phyloP scores from a whole-genome alignment of 148 eudicot genomes.

The Arbutus unedo region DNA sequence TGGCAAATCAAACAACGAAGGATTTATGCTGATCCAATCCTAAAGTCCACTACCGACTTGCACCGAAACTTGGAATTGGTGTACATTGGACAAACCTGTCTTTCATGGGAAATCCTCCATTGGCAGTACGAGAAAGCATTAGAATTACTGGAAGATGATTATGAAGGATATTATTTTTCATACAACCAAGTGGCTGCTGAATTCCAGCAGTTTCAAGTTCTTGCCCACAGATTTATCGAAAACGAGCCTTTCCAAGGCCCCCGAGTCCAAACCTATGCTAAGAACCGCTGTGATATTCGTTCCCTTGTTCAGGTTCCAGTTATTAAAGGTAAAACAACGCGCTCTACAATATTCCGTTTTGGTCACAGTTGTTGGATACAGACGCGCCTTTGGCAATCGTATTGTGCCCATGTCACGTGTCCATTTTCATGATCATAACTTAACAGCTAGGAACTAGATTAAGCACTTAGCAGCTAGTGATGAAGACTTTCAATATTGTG shows the following conservation, averaged over 20 bases:
- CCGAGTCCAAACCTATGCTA: conserved; percentile 60
- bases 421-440: neutral
- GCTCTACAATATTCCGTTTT: too few species aligned
- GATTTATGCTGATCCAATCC: conserved; percentile 56
- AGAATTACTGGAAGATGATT: conserved; percentile 49
- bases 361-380: too few species aligned
- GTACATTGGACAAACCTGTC: conserved; percentile 76
- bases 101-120: conserved; percentile 84
- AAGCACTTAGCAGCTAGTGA: neutral
- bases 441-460: neutral
- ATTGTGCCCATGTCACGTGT: neutral
- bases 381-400: neutral
- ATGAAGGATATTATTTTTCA: conserved; percentile 32
- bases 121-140: conserved; percentile 64
- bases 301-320: conserved; percentile 70
- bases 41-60: conserved; percentile 49
- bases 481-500: neutral
- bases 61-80: conserved; percentile 61
- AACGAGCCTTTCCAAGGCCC: conserved; percentile 80
- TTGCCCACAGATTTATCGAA: conserved; percentile 68
- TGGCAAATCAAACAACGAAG: conserved; percentile 50
- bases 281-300: conserved; percentile 42
- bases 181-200: conserved; percentile 66
- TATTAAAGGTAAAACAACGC: conserved; percentile 52
- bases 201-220: conserved; percentile 83